These are phyloP conservation scores for Trichophyton simii DNA, from an alignment of 2,329 filamentous ascomycete species.

Conservation along the genomic window DNA sequence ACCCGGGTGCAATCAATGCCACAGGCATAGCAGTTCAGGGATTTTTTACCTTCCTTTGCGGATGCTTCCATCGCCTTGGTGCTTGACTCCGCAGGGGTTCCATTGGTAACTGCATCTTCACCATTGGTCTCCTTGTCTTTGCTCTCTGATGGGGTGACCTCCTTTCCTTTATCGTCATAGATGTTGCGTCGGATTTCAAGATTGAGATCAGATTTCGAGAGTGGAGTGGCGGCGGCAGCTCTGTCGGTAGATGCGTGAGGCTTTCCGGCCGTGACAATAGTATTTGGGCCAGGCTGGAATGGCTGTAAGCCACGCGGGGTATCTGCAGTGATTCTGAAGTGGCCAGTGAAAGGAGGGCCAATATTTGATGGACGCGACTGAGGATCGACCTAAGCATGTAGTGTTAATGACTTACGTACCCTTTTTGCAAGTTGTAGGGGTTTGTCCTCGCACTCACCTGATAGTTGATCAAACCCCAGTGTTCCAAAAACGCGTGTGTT, in stretches of 20 bases:
- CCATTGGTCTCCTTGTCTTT: slow-evolving; percentile 55
- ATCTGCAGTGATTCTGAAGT: slow-evolving; percentile 92
- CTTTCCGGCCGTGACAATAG: slow-evolving; percentile 51
- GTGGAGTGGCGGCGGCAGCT: slow-evolving; percentile 51
- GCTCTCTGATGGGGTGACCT: slow-evolving; percentile 57
- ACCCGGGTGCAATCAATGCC: slow-evolving; percentile 74
- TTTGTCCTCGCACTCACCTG: slow-evolving; percentile 50
- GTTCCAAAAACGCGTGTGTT: slow-evolving; percentile 92
- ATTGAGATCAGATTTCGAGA: slow-evolving; percentile 68
- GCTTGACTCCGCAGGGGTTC: slow-evolving; percentile 43
- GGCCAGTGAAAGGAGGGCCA: slow-evolving; percentile 89
- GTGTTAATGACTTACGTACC: slow-evolving; percentile 5
- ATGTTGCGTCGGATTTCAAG: slow-evolving; percentile 91
- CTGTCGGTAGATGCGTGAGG: slow-evolving; percentile 57
- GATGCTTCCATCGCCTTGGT: slow-evolving; percentile 51
- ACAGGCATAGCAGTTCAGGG: slow-evolving; percentile 76
- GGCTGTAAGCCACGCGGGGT: slow-evolving; percentile 89
- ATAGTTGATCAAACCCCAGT: slow-evolving; percentile 98
- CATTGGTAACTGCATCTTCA: slow-evolving; percentile 58
- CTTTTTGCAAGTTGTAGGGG: not conserved
- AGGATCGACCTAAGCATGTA: slow-evolving; percentile 65
- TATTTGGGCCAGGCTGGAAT: slow-evolving; percentile 79
- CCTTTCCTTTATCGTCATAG: slow-evolving; percentile 83
- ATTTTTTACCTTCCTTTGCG: slow-evolving; percentile 51
- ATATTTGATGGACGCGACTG: slow-evolving; percentile 91